Base-by-base conservation (phyloP, 2,329 filamentous ascomycete species). In the Fusarium sp. region DNA sequence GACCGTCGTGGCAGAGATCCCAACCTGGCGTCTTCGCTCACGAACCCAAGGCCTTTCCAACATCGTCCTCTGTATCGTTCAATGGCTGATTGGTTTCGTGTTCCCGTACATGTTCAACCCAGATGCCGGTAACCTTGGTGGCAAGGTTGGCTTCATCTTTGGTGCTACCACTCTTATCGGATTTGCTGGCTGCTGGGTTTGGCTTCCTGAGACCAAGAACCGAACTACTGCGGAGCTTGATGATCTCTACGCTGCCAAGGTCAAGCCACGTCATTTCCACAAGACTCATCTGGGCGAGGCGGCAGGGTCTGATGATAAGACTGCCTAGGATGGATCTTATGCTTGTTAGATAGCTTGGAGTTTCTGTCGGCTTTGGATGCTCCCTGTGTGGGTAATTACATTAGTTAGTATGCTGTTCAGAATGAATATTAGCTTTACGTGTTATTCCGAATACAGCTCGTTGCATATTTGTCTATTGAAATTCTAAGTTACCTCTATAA, bases 51-150 rank as follows among this genome's bases (percentile, higher is more conserved):
- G 40, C 0, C 57, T 63, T n/a, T 54, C 57, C 11, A 33, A 66
- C 18, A 58, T 46, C 2, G 49, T 68, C 9, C 44, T 61, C 21
- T 59, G 53, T 3, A n/a, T 47, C 2, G 28, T 56, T 1, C 52
- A 47, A 21, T 61, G 57, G 28, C 37, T 59, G 6, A 59, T 63
- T 28, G 28, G 37, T 7, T 69, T 69, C 33, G 53, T 71, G 4
- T 54, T 67, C 4, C 68, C 68, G 1, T 69, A 69, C 18, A 47
- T 69, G 40, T 71, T 69, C 46, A 71, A 69, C 19, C 46, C 52
- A 12, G 65, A 69, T 15, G 50, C 60, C 5, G 60, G 56, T 7
- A 71, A 71, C n/a, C 53, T 64, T 2, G 56, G 56, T 2, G 60
- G 44, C 6, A 70, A 69, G 43, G 61, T 61, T 30, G 61, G 50